phyloP scores from a whole-genome alignment of 768 basidiomycete species.

The Collybia sordida region DNA sequence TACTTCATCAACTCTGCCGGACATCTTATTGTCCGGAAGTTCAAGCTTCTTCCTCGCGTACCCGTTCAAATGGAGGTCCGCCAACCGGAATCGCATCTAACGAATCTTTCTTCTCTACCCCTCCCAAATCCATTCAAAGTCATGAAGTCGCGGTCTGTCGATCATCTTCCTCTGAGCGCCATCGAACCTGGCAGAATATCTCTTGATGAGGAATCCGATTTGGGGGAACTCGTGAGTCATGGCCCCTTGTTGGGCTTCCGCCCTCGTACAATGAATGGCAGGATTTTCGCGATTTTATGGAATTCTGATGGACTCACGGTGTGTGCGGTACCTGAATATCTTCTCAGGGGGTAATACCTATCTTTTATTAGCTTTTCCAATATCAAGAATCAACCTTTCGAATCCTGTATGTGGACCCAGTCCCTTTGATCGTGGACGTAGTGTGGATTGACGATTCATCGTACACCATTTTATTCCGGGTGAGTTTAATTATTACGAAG shows the following conservation, averaged over 20 bases:
- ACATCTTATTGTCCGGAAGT: conserved; percentile 41
- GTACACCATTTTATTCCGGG: conserved; percentile 41
- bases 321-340: conserved; percentile 12
- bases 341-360: neutral
- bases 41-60: conserved; percentile 32
- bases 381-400: conserved; percentile 27
- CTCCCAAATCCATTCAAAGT: conserved; percentile 69
- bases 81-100: conserved; percentile 26
- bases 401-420: conserved; percentile 24
- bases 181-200: conserved; percentile 24
- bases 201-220: conserved; percentile 29
- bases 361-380: conserved; percentile 35
- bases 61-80: conserved; percentile 15
- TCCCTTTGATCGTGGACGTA: conserved; percentile 26
- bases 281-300: conserved; percentile 46
- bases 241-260: conserved; percentile 25
- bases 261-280: conserved; percentile 22
- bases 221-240: conserved; percentile 30
- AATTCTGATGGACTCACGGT: conserved; percentile 41
- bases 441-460: conserved; percentile 38
- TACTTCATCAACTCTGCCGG: conserved; percentile 42
- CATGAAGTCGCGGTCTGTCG: conserved; percentile 47
- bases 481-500: conserved; percentile 12
- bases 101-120: conserved; percentile 32
- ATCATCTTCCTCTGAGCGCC: conserved; percentile 31